Conservation (phyloP, 352 stramenopile species). For the Poterioochromonas sp. region DNA sequence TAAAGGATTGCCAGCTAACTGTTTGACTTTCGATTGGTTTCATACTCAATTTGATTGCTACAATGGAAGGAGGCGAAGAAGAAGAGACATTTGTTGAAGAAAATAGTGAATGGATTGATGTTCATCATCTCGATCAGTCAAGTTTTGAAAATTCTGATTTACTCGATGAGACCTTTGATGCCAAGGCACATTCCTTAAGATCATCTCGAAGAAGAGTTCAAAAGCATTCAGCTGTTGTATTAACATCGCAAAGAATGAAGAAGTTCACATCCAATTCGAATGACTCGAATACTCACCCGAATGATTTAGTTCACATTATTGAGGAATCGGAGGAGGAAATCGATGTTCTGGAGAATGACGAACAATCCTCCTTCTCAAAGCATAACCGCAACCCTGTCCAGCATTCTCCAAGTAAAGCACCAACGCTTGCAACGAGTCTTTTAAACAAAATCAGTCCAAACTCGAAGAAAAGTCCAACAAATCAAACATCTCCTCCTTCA, state of each 20-base stretch:
- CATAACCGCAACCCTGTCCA: too few species aligned
- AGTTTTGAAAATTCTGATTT: too few species aligned
- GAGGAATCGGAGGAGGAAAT: not conserved
- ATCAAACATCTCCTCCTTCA: not conserved
- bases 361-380: not conserved
- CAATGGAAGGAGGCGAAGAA: too few species aligned
- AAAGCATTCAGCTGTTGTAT: slow-evolving; percentile 10
- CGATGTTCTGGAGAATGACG: not conserved
- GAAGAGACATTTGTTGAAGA: too few species aligned
- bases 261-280: not conserved
- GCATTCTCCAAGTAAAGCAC: not conserved
- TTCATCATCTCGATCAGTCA: too few species aligned
- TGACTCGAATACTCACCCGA: not conserved
- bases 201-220: slow-evolving; percentile 5
- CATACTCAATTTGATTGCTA: too few species aligned
- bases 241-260: not conserved
- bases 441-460: not conserved
- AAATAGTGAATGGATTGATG: too few species aligned
- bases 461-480: not conserved
- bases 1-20: too few species aligned
- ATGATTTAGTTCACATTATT: not conserved
- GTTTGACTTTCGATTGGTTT: too few species aligned
- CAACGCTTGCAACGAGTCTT: not conserved
- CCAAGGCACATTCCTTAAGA: too few species aligned
- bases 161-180: too few species aligned